phyloP scores from a whole-genome alignment of 2,329 filamentous ascomycete genomes.

The Clonostachys chloroleuca region DNA sequence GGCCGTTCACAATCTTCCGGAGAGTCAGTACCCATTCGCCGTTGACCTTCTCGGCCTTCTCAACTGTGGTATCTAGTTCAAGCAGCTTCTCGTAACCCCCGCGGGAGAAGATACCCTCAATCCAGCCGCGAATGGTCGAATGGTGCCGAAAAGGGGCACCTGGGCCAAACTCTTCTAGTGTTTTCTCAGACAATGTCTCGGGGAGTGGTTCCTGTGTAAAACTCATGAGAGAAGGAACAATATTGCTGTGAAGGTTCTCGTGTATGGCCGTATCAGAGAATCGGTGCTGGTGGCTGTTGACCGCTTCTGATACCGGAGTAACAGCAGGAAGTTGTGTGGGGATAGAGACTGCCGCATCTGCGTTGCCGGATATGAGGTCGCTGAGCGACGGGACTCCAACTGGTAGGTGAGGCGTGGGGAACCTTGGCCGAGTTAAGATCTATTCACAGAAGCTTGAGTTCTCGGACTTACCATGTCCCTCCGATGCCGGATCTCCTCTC shows the following conservation, averaged over 20 bases:
- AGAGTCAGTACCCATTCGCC: slow-evolving; percentile 49
- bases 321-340: slow-evolving; percentile 41
- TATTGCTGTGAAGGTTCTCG: slow-evolving; percentile 61
- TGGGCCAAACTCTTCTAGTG: slow-evolving; percentile 38
- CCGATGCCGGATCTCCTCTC: slow-evolving; percentile 55
- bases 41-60: slow-evolving; percentile 45
- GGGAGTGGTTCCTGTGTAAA: slow-evolving; percentile 55
- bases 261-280: slow-evolving; percentile 58
- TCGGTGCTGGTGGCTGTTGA: slow-evolving; percentile 10
- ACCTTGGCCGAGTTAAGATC: slow-evolving; percentile 21
- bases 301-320: slow-evolving; percentile 15
- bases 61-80: slow-evolving; percentile 54
- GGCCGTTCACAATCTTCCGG: slow-evolving; percentile 20
- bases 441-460: slow-evolving; percentile 4
- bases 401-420: slow-evolving; percentile 24
- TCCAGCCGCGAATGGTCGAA: slow-evolving; percentile 48
- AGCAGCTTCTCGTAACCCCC: slow-evolving; percentile 50
- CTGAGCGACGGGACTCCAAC: slow-evolving; percentile 29
- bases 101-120: slow-evolving; percentile 44
- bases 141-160: slow-evolving; percentile 60
- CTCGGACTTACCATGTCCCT: slow-evolving; percentile 55
- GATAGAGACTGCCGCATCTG: slow-evolving; percentile 41
- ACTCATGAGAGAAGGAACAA: slow-evolving; percentile 53
- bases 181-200: slow-evolving; percentile 14
- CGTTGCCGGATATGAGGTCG: slow-evolving; percentile 40